Percentiles rank a stretch among this genome's conserved stretches.
phyloP scores from a whole-genome alignment of 2,329 filamentous ascomycete species.

The Xylariaceae sp. region DNA sequence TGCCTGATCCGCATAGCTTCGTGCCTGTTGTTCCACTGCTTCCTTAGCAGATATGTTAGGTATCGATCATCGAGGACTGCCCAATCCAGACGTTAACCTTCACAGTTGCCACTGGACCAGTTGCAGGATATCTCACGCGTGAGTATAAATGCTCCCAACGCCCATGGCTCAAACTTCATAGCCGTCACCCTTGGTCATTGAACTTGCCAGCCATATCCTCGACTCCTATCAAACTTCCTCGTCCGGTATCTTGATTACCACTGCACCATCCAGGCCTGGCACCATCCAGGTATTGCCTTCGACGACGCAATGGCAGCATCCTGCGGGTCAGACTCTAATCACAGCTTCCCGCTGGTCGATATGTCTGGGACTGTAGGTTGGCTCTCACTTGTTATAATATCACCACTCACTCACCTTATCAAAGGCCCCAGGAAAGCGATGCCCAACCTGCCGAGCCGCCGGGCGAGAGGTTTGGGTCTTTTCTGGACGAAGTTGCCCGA shows the following conservation, averaged over 20 bases:
- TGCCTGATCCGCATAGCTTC: conserved; percentile 1
- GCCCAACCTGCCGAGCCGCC: conserved; percentile 19
- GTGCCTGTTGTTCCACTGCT: conserved; percentile 1
- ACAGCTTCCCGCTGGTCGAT: conserved; percentile 11
- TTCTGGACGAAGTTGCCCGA: conserved; percentile 24
- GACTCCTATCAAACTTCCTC: neutral
- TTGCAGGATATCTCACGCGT: neutral
- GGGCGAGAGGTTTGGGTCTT: conserved; percentile 25
- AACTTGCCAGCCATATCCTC: neutral
- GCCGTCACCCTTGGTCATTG: neutral
- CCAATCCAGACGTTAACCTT: neutral
- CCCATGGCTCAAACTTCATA: neutral
- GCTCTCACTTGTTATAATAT: neutral
- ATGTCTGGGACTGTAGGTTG: conserved; percentile 21
- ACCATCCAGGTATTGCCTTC: neutral
- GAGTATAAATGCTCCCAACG: conserved; percentile 8
- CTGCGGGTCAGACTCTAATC: conserved; percentile 9
- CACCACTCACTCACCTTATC: conserved; percentile 11
- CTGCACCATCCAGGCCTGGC: too few species aligned
- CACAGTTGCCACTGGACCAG: neutral
- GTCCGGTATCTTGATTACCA: neutral
- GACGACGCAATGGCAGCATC: conserved; percentile 13
- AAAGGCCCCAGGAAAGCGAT: conserved; percentile 26
- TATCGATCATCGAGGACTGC: neutral
- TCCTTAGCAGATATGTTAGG: neutral